Percentiles rank a stretch among this genome's conserved stretches.
Evolutionary conservation across 2,329 filamentous ascomycete genomes (phyloP).

Genomic region (Penicillium sp.): DNA sequence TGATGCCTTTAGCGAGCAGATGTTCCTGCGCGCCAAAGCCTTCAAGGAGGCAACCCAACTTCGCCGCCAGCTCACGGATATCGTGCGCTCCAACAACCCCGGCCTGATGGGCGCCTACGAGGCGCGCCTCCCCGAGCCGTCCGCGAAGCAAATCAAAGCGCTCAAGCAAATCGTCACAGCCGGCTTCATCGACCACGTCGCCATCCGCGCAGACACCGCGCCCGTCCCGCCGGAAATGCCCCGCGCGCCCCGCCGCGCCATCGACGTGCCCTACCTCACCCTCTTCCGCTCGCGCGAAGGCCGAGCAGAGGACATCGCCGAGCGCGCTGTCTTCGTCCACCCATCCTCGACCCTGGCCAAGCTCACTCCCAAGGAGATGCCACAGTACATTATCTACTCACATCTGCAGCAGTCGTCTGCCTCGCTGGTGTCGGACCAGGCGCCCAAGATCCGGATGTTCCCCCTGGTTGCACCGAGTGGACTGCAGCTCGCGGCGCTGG

Average conservation of each 20-base stretch:
- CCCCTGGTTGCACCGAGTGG: constrained; percentile 76
- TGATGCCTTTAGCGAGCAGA: constrained; percentile 73
- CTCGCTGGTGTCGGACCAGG: constrained; percentile 54
- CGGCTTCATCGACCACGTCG: constrained; percentile 91
- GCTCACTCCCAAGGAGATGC: constrained; percentile 67
- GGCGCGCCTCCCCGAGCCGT: constrained; percentile 57
- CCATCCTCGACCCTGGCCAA: constrained; percentile 77
- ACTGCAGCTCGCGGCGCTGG: constrained; percentile 71
- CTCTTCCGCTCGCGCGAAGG: constrained; percentile 65
- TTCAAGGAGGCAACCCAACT: constrained; percentile 84
- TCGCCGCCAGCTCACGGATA: constrained; percentile 74
- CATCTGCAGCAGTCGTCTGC: constrained; percentile 70
- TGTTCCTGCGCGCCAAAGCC: constrained; percentile 83
- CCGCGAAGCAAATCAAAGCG: constrained; percentile 68
- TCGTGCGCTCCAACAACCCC: constrained; percentile 72
- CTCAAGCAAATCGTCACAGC: constrained; percentile 89
- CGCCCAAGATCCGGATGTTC: constrained; percentile 78
- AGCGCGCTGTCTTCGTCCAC: constrained; percentile 79
- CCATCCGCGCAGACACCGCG: constrained; percentile 83
- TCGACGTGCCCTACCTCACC: constrained; percentile 87
- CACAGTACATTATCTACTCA: constrained; percentile 82
- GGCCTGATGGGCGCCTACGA: constrained; percentile 40
- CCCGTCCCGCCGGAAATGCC: constrained; percentile 66
- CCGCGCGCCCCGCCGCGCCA: constrained; percentile 75
- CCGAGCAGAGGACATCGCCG: constrained; percentile 46